Conservation (phyloP, 2,329 filamentous ascomycete species). For the Zarea fungicola region DNA sequence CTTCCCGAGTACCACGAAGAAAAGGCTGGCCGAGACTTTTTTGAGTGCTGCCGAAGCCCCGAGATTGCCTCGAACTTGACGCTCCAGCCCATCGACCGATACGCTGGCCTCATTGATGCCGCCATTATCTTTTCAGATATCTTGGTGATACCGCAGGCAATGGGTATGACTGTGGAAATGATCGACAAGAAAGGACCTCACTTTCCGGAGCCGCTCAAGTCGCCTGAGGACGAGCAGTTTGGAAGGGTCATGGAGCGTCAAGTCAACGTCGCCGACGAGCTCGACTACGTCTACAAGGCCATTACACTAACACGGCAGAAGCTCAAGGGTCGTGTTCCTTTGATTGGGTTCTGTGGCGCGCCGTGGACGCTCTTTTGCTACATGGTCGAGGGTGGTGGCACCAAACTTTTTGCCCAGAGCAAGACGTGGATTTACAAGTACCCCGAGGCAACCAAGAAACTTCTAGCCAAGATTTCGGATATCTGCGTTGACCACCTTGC, state of each 20-base stretch:
- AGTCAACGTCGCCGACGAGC: constrained; percentile 78
- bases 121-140: constrained; percentile 99
- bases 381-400: constrained; percentile 97
- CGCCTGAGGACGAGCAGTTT: constrained; percentile 80
- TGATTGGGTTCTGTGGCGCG: constrained; percentile 95
- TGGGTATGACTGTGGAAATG: constrained; percentile 99
- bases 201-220: constrained; percentile 78
- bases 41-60: constrained; percentile 91
- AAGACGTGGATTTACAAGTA: constrained; percentile 98
- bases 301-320: constrained; percentile 89
- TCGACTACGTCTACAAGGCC: constrained; percentile 93
- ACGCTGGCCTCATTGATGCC: constrained; percentile 82
- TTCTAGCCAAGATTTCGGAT: constrained; percentile 88
- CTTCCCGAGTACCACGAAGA: constrained; percentile 96
- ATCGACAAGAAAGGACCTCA: constrained; percentile 94
- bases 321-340: constrained; percentile 77
- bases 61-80: constrained; percentile 92
- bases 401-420: constrained; percentile 86
- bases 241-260: constrained; percentile 65
- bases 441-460: constrained; percentile 68
- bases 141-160: constrained; percentile 91
- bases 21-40: constrained; percentile 89
- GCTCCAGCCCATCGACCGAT: constrained; percentile 91
- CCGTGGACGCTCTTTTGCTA: constrained; percentile 97
- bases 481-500: constrained; percentile 94